phyloP scores from a whole-genome alignment of 2,329 filamentous ascomycete species.

The Neocucurbitaria cava region DNA sequence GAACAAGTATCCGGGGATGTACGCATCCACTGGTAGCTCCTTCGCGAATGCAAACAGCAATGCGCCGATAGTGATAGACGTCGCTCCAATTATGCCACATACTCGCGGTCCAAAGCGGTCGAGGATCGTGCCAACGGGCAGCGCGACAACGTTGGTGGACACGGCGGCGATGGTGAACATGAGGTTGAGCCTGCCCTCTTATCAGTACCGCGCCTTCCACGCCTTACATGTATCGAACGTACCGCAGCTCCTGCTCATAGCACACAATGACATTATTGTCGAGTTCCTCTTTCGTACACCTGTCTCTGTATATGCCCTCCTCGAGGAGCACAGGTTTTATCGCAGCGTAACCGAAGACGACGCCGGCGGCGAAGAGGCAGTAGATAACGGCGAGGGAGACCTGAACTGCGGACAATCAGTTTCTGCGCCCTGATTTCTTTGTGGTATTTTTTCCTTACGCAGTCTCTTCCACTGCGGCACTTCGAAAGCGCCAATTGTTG shows the following conservation, averaged over 20 bases:
- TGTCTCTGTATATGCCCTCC: slow-evolving; percentile 47
- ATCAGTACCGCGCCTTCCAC: slow-evolving; percentile 44
- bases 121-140: slow-evolving; percentile 84
- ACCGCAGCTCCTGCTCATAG: slow-evolving; percentile 50
- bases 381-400: slow-evolving; percentile 72
- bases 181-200: slow-evolving; percentile 73
- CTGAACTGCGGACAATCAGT: slow-evolving; percentile 62
- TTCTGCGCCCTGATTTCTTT: background rate
- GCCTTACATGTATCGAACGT: slow-evolving; percentile 67
- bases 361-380: slow-evolving; percentile 75
- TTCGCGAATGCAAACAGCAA: slow-evolving; percentile 73
- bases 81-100: slow-evolving; percentile 73
- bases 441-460: slow-evolving; percentile 46
- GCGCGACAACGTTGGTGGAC: slow-evolving; percentile 83
- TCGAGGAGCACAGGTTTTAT: slow-evolving; percentile 50
- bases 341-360: slow-evolving; percentile 52
- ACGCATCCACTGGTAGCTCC: slow-evolving; percentile 72
- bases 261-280: slow-evolving; percentile 43
- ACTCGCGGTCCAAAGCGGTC: slow-evolving; percentile 82
- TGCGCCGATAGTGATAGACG: slow-evolving; percentile 73
- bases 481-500: slow-evolving; percentile 59
- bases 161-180: slow-evolving; percentile 94
- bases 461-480: slow-evolving; percentile 61
- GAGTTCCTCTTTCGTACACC: slow-evolving; percentile 47
- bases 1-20: slow-evolving; percentile 59